phyloP scores from a whole-genome alignment of 352 stramenopile genomes.

The Globisporangium mamillatum region DNA sequence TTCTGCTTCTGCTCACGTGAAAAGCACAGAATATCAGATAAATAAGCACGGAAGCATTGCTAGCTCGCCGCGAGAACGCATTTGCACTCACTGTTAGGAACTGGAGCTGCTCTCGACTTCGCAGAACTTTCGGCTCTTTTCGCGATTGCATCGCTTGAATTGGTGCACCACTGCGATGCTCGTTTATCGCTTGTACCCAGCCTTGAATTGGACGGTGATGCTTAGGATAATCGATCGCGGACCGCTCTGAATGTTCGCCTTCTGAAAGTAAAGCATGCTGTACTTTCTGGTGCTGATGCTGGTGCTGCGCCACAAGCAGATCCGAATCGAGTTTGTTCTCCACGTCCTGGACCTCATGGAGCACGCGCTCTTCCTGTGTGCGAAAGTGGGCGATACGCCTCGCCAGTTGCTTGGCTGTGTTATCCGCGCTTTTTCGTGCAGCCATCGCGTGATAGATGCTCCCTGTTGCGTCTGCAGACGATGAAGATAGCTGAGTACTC shows the following conservation, averaged over 20 bases:
- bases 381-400: constrained; percentile 53
- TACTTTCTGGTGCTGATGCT: neutral
- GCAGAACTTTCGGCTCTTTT: constrained; percentile 20
- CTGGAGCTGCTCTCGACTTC: constrained; percentile 48
- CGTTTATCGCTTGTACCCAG: neutral
- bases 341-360: constrained; percentile 49
- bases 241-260: neutral
- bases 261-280: neutral
- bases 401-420: constrained; percentile 42
- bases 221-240: neutral
- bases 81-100: constrained; percentile 35
- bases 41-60: neutral
- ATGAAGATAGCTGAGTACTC: neutral
- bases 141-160: neutral
- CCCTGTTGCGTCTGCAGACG: constrained; percentile 2
- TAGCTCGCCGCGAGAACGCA: neutral
- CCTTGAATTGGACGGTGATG: neutral
- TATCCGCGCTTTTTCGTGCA: constrained; percentile 53
- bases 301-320: constrained; percentile 4
- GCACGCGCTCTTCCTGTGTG: constrained; percentile 47
- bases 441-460: constrained; percentile 45
- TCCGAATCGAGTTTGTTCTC: constrained; percentile 36
- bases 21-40: neutral
- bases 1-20: constrained; percentile 42
- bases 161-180: neutral